Percentiles rank a stretch among this genome's conserved stretches.
Conservation (phyloP, 2,329 filamentous ascomycete genomes). For the Phaeosphaeriaceae sp. region DNA sequence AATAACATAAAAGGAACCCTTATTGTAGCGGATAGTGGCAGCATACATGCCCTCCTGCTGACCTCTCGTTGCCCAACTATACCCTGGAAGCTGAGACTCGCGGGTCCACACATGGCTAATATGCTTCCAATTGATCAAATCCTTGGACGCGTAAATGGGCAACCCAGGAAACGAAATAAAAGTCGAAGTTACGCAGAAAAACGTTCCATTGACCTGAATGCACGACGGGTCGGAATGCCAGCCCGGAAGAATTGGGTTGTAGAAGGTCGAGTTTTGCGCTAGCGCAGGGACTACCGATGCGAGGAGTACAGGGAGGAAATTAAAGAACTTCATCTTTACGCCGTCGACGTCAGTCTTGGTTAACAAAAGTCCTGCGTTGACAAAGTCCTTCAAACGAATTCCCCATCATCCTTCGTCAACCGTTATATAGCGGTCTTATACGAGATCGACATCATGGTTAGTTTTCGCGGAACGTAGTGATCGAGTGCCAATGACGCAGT, state of each 20-base stretch:
- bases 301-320: background rate
- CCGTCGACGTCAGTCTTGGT: too few species aligned
- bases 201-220: conserved; percentile 51
- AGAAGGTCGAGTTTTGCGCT: conserved; percentile 13
- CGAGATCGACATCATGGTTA: too few species aligned
- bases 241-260: conserved; percentile 58
- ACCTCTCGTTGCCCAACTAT: conserved; percentile 12
- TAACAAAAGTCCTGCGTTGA: too few species aligned
- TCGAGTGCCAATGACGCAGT: too few species aligned
- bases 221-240: conserved; percentile 59
- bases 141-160: conserved; percentile 58
- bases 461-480: too few species aligned
- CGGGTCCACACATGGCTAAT: conserved; percentile 28
- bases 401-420: too few species aligned
- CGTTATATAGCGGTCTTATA: too few species aligned
- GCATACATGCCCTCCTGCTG: conserved; percentile 31
- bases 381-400: too few species aligned
- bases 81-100: conserved; percentile 20
- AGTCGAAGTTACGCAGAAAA: conserved; percentile 59
- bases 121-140: conserved; percentile 44
- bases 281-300: background rate
- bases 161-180: conserved; percentile 61
- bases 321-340: conserved; percentile 1
- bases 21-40: conserved; percentile 28
- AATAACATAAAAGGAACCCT: conserved; percentile 30